Percentiles rank a stretch among this genome's conserved stretches.
Evolutionary conservation across 805 yeast species (phyloP).

Genomic region (Saccharomycopsis sp.): DNA sequence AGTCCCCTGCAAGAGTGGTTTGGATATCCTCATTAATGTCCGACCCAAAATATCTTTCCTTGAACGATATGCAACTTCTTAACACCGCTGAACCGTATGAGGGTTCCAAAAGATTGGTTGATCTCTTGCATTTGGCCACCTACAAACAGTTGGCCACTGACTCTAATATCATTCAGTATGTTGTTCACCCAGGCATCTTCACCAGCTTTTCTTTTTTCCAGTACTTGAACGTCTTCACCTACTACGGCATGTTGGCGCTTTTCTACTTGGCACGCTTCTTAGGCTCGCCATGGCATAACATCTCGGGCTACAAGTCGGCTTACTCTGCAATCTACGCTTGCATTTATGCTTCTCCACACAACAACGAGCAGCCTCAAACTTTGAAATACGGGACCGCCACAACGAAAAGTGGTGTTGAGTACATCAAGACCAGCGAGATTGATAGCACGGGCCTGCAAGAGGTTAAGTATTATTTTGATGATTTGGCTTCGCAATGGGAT

Average conservation of each 20-base stretch:
- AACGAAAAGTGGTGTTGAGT: slow-evolving; percentile 54
- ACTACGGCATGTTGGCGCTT: slow-evolving; percentile 74
- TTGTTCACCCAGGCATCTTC: slow-evolving; percentile 92
- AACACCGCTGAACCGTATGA: slow-evolving; percentile 67
- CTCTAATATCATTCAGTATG: slow-evolving; percentile 57
- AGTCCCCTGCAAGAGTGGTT: slow-evolving; percentile 35
- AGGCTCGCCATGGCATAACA: slow-evolving; percentile 87
- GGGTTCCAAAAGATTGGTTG: slow-evolving; percentile 83
- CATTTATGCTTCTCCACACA: slow-evolving; percentile 38
- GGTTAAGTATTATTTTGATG: slow-evolving; percentile 55
- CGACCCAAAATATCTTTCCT: slow-evolving; percentile 60
- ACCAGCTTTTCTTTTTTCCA: slow-evolving; percentile 71
- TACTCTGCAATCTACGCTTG: slow-evolving; percentile 74
- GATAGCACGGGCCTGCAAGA: slow-evolving; percentile 50
- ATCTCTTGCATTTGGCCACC: slow-evolving; percentile 69
- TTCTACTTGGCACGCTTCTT: slow-evolving; percentile 73
- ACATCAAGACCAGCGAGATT: slow-evolving; percentile 44
- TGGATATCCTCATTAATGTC: slow-evolving; percentile 89
- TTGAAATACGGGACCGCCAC: slow-evolving; percentile 70
- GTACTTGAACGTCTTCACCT: slow-evolving; percentile 69
- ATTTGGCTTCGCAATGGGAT: slow-evolving; percentile 61
- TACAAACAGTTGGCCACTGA: slow-evolving; percentile 38
- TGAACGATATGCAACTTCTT: slow-evolving; percentile 66
- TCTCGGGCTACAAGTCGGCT: slow-evolving; percentile 83
- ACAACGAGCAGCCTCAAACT: slow-evolving; percentile 35